Evolutionary conservation across 805 yeast genomes (phyloP).

Genomic region (Saturnispora ahearnii): DNA sequence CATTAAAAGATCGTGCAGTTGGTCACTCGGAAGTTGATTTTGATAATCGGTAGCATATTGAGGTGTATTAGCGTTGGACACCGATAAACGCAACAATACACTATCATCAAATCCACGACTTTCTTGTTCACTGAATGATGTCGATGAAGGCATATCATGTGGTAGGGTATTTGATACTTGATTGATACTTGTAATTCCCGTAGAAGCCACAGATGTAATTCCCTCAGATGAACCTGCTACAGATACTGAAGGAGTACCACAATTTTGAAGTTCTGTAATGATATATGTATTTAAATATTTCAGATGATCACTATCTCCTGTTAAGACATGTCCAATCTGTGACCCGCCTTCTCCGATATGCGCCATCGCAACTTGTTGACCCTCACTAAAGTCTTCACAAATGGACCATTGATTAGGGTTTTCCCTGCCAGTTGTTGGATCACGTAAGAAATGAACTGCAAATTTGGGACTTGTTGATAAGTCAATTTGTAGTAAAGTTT

Average conservation of each 20-base stretch:
- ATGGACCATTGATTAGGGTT: slow-evolving; percentile 65
- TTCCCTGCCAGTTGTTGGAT: slow-evolving; percentile 35
- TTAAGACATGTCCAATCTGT: slow-evolving; percentile 58
- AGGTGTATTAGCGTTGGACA: slow-evolving; percentile 4
- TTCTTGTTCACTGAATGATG: not conserved
- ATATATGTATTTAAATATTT: slow-evolving; percentile 28
- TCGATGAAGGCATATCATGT: not conserved
- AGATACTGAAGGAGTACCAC: not conserved
- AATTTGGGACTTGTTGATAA: slow-evolving; percentile 56
- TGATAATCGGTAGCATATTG: slow-evolving; percentile 1
- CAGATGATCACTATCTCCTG: slow-evolving; percentile 37
- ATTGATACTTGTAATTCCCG: slow-evolving; percentile 4
- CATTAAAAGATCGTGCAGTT: slow-evolving; percentile 3
- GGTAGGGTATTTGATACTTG: not conserved
- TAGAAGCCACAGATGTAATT: slow-evolving; percentile 6
- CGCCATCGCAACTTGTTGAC: slow-evolving; percentile 70
- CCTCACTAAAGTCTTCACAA: slow-evolving; percentile 78
- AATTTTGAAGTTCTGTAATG: slow-evolving; percentile 14
- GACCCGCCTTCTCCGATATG: slow-evolving; percentile 49
- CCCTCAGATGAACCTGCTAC: not conserved
- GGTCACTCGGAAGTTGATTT: not conserved
- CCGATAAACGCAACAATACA: not conserved
- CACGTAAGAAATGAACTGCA: slow-evolving; percentile 63
- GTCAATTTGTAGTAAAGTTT: slow-evolving; percentile 29
- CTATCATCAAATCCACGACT: not conserved